Base-by-base conservation (phyloP, 164 flowering plant species). In the Magnolia changhungtana region DNA sequence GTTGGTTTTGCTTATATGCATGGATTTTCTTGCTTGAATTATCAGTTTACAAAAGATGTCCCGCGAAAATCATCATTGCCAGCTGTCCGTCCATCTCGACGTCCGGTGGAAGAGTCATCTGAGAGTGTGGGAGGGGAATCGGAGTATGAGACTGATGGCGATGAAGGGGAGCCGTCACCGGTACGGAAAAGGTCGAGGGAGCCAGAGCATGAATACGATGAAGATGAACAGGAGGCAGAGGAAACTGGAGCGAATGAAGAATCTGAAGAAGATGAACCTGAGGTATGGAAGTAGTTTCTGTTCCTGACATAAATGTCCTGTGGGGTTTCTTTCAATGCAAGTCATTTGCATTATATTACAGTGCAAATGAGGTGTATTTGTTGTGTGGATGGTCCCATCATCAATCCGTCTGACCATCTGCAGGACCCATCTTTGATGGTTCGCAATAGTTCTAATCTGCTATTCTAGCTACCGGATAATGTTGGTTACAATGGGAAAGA, bases 61-160 rank as follows among this genome's bases (percentile, higher is more conserved):
- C 87, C 88, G 27, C 87, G 87, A 37, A 94, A 88, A 84, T 76
- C 97, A 78, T 82, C 91, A 6, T 8, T 84, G 77, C 76, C 90
- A n/a, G 76, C 89, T 55, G 74, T 50, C 69, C 92, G 85, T 84
- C 58, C 92, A 27, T 83, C 91, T 63, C 83, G 91, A 31, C 95
- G 88, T 29, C 90, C 90, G 2, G 83, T 87, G 49, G 92, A 79
- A 72, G 77, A 89, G 16, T 87, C 82, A 81, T 90, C 92, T 58
- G 98, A 92, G n/a, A 92, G 97, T 80, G 98, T 94, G 52, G 84
- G 86, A 78, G 99, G 90, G 83, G 98, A 90, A 79, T 94, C 99
- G 29, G 98, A 94, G 80, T 96, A 96, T 82, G 99, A 94, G 89
- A 91, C 85, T 79, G 95, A 92, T 67, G 97, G 88, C 18, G 94